Conservation (phyloP, 2,329 filamentous ascomycete species). For the Monilinia aucupariae region DNA sequence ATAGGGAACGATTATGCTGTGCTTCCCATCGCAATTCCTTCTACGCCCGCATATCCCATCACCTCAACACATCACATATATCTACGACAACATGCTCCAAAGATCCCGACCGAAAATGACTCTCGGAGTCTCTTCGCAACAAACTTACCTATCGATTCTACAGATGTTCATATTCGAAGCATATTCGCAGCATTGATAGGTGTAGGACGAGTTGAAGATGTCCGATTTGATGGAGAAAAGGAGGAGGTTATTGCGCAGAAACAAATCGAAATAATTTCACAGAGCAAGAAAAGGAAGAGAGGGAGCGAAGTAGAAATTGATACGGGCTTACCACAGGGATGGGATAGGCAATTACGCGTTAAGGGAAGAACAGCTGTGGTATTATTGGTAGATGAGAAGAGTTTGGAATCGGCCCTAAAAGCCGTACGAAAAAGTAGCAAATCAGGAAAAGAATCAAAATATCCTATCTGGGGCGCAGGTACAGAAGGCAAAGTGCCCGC, state of each 20-base stretch:
- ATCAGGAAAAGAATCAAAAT: conserved; percentile 50
- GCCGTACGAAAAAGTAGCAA: conserved; percentile 60
- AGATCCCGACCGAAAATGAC: conserved; percentile 67
- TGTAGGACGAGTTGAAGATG: conserved; percentile 69
- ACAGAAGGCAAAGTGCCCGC: conserved; percentile 50
- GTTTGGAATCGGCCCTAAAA: conserved; percentile 70
- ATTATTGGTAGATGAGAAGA: conserved; percentile 75
- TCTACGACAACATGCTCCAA: conserved; percentile 75
- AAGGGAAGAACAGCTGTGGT: conserved; percentile 78
- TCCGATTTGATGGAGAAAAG: conserved; percentile 65
- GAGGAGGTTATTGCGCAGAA: conserved; percentile 30
- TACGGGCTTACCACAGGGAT: conserved; percentile 65
- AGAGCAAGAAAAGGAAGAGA: conserved; percentile 48
- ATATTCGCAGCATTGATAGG: conserved; percentile 72
- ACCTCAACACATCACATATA: conserved; percentile 77
- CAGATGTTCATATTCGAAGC: conserved; percentile 66
- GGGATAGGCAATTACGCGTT: conserved; percentile 63
- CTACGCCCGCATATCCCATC: conserved; percentile 54
- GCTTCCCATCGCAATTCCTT: conserved; percentile 32
- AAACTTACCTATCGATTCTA: conserved; percentile 82
- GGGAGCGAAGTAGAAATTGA: conserved; percentile 49
- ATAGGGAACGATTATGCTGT: conserved; percentile 29
- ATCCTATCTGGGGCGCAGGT: conserved; percentile 64
- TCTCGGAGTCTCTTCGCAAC: conserved; percentile 81
- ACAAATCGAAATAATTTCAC: conserved; percentile 31